phyloP scores from a whole-genome alignment of 805 yeast species.

The Zygosaccharomyces bisporus region DNA sequence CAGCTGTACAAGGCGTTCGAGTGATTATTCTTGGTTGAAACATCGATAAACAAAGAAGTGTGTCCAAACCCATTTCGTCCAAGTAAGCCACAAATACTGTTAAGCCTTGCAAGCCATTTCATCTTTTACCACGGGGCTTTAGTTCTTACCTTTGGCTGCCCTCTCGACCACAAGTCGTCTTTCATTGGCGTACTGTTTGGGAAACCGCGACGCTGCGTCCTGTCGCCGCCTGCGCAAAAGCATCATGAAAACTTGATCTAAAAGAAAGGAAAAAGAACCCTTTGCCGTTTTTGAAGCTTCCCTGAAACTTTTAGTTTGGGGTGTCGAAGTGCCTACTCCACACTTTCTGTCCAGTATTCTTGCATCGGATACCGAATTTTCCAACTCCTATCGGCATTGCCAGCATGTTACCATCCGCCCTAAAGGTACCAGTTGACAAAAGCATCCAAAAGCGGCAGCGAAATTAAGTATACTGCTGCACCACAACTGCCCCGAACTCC shows the following conservation, averaged over 20 bases:
- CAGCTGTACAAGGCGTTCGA: not conserved
- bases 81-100: slow-evolving; percentile 4
- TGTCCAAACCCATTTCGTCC: not conserved
- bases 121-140: slow-evolving; percentile 1
- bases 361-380: not conserved
- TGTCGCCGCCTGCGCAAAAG: not conserved
- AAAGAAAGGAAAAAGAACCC: slow-evolving; percentile 2
- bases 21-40: not conserved
- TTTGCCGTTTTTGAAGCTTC: slow-evolving; percentile 5
- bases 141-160: not conserved
- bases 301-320: slow-evolving; percentile 5
- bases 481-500: not conserved
- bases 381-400: not conserved
- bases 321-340: not conserved
- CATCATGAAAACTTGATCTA: not conserved
- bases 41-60: not conserved
- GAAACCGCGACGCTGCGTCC: slow-evolving; percentile 9
- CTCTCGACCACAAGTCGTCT: slow-evolving; percentile 7
- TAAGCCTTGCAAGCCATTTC: not conserved
- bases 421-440: no score
- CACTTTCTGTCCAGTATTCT: not conserved
- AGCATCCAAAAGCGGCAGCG: not conserved
- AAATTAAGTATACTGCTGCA: not conserved
- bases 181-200: slow-evolving; percentile 8
- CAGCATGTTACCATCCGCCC: not conserved